Evolutionary conservation across 805 yeast genomes (phyloP), one percentile per base, ranked within the genome.

Genomic region (Tetrapisispora taiwanensis): DNA sequence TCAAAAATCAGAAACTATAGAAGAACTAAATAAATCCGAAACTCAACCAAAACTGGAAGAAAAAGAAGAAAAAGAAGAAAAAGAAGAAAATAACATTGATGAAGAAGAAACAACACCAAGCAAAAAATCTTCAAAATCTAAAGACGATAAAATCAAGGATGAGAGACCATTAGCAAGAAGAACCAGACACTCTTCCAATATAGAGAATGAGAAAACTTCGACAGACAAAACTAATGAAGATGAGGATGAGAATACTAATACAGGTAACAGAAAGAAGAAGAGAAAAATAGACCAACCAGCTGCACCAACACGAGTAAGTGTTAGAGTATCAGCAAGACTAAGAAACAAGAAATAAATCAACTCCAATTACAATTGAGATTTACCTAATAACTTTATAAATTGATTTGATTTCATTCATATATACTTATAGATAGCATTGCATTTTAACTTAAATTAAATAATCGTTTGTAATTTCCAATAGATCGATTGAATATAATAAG

Each of bases 261-360:
- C 26, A 39, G 20, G 46, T 53, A 26, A 48, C 48, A 52, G 46
- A 39, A 51, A 47, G 43, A 49, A 47, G 48, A 50, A 49, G 39
- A 46, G 49, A 26, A 48, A 39, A 37, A 26, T 39, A 14, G 51
- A 45, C 15, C 47, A 31, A 28, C 36, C 41, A 1, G 31, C 37
- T 8, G 14, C 32, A 4, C 28, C 46, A 14, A 39, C 30, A 4
- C 36, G 45, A 17, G 40, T 36, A 22, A 41, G 53, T 36, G 48
- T 50, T 8, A 51, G 66, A 39, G 59, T 58, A 7, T 59, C 66
- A 1, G 55, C 59, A 30, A 51, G 66, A 37, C 50, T 60, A 36
- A 53, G 63, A 41, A 56, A 53, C 43, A 48, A 53, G 32, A 58
- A 52, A 41, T 58, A 52, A 46, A 26, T 24, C n/a, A n/a, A n/a